phyloP scores from a whole-genome alignment of 768 basidiomycete genomes.

The Serpula lacrymans region DNA sequence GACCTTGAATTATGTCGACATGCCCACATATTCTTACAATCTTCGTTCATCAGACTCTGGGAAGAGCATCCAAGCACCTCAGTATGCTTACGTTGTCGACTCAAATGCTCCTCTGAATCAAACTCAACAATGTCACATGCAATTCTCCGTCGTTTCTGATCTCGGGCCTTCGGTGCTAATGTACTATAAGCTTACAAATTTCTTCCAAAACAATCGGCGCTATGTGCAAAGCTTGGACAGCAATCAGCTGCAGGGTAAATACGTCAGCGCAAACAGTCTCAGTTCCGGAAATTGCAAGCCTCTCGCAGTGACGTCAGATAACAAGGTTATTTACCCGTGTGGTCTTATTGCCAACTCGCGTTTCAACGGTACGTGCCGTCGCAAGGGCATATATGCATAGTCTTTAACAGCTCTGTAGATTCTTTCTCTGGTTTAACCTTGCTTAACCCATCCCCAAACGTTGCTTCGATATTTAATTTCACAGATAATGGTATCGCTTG shows the following conservation, averaged over 20 bases:
- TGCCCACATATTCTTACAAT: constrained; percentile 66
- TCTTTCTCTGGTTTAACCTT: constrained; percentile 68
- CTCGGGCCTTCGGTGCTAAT: constrained; percentile 75
- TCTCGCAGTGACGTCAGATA: constrained; percentile 48
- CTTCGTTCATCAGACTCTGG: constrained; percentile 58
- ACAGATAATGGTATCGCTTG: constrained; percentile 86
- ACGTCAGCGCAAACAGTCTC: constrained; percentile 45
- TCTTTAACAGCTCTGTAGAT: constrained; percentile 45
- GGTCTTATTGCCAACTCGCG: constrained; percentile 96
- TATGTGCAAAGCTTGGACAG: constrained; percentile 91
- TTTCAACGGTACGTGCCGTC: constrained; percentile 74
- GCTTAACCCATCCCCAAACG: constrained; percentile 46
- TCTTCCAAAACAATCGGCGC: constrained; percentile 97
- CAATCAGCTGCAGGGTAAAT: constrained; percentile 79
- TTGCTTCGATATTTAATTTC: constrained; percentile 60
- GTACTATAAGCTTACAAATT: constrained; percentile 96
- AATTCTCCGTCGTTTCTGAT: constrained; percentile 80
- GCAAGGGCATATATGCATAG: background rate
- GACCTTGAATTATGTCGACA: constrained; percentile 38
- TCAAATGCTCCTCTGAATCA: constrained; percentile 42
- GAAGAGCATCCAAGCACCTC: constrained; percentile 49
- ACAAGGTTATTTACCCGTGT: constrained; percentile 83
- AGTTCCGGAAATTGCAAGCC: constrained; percentile 85
- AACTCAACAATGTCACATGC: constrained; percentile 65
- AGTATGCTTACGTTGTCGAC: constrained; percentile 70